phyloP scores from a whole-genome alignment of 1,139 yeast genomes.

The Citeromyces hawaiiensis region DNA sequence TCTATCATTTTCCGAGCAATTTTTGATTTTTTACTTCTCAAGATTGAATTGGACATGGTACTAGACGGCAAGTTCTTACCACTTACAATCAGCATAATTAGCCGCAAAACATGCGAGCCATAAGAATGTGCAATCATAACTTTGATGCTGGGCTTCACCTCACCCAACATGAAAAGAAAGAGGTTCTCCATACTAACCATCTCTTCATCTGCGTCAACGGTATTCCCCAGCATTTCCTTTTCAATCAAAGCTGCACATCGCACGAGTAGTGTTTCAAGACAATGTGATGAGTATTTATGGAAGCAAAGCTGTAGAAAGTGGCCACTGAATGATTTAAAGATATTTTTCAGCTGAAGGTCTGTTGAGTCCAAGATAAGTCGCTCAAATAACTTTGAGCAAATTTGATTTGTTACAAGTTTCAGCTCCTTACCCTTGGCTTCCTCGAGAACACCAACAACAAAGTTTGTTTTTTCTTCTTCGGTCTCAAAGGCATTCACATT shows the following conservation, averaged over 20 bases:
- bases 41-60: conserved; percentile 54
- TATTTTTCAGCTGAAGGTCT: conserved; percentile 46
- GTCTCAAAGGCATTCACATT: conserved; percentile 69
- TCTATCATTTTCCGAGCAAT: conserved; percentile 91
- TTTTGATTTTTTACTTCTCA: conserved; percentile 78
- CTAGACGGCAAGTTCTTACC: conserved; percentile 78
- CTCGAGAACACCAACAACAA: conserved; percentile 65
- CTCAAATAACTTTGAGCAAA: conserved; percentile 87
- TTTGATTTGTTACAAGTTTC: conserved; percentile 86
- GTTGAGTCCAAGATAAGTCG: conserved; percentile 60
- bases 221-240: conserved; percentile 37
- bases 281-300: conserved; percentile 91
- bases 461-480: conserved; percentile 60
- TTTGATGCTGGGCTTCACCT: conserved; percentile 44
- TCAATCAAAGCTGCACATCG: conserved; percentile 69
- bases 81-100: conserved; percentile 55
- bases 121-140: conserved; percentile 63
- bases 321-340: conserved; percentile 57
- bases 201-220: conserved; percentile 18
- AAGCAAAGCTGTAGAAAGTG: conserved; percentile 66
- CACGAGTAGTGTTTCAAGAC: conserved; percentile 74
- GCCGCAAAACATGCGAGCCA: conserved; percentile 78
- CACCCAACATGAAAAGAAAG: conserved; percentile 52
- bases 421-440: conserved; percentile 87
- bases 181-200: conserved; percentile 47